Evolutionary conservation across 139 green algal genomes (phyloP).

Genomic region (Eudorina sp.): DNA sequence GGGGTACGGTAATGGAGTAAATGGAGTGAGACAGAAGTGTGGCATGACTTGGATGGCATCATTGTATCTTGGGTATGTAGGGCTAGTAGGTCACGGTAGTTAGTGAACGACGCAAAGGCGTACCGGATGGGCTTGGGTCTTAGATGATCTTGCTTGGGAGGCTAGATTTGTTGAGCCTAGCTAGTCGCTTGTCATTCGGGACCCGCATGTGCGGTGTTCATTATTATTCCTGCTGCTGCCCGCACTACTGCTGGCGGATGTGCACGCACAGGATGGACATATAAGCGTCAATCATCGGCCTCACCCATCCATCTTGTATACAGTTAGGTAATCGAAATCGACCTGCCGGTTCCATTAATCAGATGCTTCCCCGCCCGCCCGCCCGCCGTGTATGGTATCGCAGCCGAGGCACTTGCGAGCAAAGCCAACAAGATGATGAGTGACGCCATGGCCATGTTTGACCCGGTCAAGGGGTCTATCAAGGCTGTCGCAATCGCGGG

Average conservation of each 20-base stretch:
- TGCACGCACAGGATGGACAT: not conserved
- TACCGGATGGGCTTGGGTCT: too few relatives aligned
- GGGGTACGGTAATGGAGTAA: too few relatives aligned
- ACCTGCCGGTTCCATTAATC: not conserved
- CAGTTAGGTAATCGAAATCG: not conserved
- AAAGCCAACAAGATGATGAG: not conserved
- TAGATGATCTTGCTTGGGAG: not conserved
- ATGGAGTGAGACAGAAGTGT: too few relatives aligned
- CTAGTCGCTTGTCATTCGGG: too few relatives aligned
- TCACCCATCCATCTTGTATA: not conserved
- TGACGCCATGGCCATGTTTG: not conserved
- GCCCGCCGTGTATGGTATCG: too few relatives aligned
- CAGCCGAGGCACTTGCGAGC: not conserved
- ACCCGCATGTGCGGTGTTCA: not conserved
- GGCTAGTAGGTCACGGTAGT: too few relatives aligned
- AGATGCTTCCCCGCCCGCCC: not conserved
- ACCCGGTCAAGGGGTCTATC: slow-evolving; percentile 25
- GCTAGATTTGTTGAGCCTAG: too few relatives aligned
- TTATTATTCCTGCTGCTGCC: not conserved
- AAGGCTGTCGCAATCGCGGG: slow-evolving; percentile 14
- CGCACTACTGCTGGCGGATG: too few relatives aligned
- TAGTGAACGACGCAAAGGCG: too few relatives aligned
- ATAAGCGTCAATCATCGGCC: too few relatives aligned
- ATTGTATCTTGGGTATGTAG: too few relatives aligned
- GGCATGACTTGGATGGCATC: too few relatives aligned